Evolutionary conservation across 352 stramenopile genomes (phyloP).

Genomic region (Globisporangium canariense): DNA sequence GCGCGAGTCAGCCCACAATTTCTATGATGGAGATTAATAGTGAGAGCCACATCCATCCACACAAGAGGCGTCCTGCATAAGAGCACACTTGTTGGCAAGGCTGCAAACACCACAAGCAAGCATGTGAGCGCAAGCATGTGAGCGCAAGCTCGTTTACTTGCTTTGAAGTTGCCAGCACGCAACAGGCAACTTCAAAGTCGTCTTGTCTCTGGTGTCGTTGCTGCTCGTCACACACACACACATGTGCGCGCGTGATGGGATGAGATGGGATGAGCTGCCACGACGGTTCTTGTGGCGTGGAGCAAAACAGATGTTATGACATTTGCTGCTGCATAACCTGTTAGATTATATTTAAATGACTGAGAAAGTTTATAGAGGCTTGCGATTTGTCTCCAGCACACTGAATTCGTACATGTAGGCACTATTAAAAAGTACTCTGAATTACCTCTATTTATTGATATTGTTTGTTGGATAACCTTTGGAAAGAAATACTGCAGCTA

Average conservation of each 20-base stretch:
- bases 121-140: neutral
- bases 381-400: no score
- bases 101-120: neutral
- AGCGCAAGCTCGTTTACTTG: neutral
- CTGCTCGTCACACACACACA: neutral
- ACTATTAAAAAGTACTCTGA: neutral
- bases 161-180: neutral
- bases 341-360: neutral
- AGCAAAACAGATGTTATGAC: neutral
- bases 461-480: neutral
- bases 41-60: neutral
- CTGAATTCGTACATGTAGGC: neutral
- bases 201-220: constrained; percentile 10
- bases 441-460: neutral
- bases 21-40: neutral
- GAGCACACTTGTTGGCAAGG: neutral
- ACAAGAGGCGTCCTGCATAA: neutral
- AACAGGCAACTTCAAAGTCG: constrained; percentile 10
- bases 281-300: constrained; percentile 3
- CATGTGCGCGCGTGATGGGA: neutral
- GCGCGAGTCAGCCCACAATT: neutral
- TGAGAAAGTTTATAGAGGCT: no score
- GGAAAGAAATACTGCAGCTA: neutral
- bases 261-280: neutral
- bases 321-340: neutral